Percentiles rank a stretch among this genome's conserved stretches.
phyloP scores from a whole-genome alignment of 75 land plant species.

The Pinus albicaulis region DNA sequence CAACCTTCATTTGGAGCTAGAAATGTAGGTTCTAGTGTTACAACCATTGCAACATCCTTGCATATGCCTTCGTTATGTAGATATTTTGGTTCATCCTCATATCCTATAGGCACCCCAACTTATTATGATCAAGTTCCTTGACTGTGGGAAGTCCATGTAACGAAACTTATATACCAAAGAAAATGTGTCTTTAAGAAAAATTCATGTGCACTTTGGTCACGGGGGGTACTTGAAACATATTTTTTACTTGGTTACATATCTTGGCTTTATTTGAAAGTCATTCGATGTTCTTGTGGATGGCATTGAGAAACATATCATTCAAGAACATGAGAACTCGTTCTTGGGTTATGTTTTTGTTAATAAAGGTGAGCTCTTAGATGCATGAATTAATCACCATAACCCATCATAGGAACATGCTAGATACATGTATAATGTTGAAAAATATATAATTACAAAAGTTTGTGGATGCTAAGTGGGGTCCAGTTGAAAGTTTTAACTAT shows the following conservation, averaged over 20 bases:
- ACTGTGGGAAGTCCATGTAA: constrained; percentile 18
- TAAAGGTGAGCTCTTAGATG: constrained; percentile 17
- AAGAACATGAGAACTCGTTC: constrained; percentile 35
- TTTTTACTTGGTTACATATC: constrained; percentile 37
- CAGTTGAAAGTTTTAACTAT: constrained; percentile 95
- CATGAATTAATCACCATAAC: too few species aligned
- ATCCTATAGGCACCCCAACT: too few species aligned
- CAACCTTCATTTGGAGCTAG: too few species aligned
- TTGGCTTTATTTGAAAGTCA: constrained; percentile 42
- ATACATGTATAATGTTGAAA: constrained; percentile 84
- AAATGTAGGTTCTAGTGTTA: too few species aligned
- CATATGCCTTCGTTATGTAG: too few species aligned
- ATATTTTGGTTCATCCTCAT: too few species aligned
- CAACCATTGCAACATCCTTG: too few species aligned
- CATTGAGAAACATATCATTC: constrained; percentile 34
- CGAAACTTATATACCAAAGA: constrained; percentile 79
- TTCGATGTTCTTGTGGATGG: constrained; percentile 47
- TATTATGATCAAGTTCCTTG: too few species aligned
- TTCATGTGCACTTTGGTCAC: constrained; percentile 96
- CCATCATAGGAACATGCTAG: constrained; percentile 10
- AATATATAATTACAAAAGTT: constrained; percentile 92
- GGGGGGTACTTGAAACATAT: constrained; percentile 58
- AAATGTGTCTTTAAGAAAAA: constrained; percentile 97
- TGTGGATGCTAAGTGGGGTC: constrained; percentile 89
- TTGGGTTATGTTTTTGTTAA: constrained; percentile 41